A percentile compares a stretch with the other conserved stretches of the same genome.
These are phyloP conservation scores for Aplosporella prunicola DNA, from an alignment of 2,329 filamentous ascomycete species.

Conservation along the genomic window DNA sequence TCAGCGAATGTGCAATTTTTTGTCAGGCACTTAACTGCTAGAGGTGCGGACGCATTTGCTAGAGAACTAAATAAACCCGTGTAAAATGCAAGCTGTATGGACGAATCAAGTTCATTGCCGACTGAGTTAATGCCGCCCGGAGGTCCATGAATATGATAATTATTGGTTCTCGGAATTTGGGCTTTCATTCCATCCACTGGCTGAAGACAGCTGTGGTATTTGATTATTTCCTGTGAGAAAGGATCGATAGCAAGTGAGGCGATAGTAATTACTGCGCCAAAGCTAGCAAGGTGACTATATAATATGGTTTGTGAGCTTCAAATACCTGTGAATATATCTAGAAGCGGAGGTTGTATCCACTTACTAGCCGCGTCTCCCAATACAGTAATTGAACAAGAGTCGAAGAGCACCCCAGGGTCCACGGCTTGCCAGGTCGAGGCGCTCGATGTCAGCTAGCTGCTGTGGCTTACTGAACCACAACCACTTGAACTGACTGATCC, in stretches of 20 bases:
- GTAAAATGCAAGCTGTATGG: not conserved
- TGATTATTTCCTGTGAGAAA: not conserved
- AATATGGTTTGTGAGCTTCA: not conserved
- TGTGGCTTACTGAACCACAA: not conserved
- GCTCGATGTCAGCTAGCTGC: not conserved
- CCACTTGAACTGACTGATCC: constrained; percentile 1
- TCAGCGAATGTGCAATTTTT: not conserved
- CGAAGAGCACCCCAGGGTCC: not conserved
- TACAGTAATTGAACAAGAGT: too few relatives aligned
- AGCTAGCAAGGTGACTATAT: not conserved
- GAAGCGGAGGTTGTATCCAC: too few relatives aligned
- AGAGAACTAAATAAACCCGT: constrained; percentile 1
- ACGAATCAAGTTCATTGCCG: not conserved
- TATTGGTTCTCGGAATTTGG: not conserved
- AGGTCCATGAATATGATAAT: not conserved
- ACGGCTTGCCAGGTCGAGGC: not conserved
- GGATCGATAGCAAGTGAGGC: not conserved
- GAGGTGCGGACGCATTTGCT: not conserved
- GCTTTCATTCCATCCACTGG: not conserved
- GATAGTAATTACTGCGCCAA: not conserved
- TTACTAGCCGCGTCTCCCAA: too few relatives aligned
- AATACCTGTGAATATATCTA: too few relatives aligned
- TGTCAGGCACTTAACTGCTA: not conserved
- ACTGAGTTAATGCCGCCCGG: too few relatives aligned
- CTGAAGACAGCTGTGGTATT: not conserved